Base-by-base conservation (phyloP, 768 basidiomycete genomes). In the Lactarius evosmus region DNA sequence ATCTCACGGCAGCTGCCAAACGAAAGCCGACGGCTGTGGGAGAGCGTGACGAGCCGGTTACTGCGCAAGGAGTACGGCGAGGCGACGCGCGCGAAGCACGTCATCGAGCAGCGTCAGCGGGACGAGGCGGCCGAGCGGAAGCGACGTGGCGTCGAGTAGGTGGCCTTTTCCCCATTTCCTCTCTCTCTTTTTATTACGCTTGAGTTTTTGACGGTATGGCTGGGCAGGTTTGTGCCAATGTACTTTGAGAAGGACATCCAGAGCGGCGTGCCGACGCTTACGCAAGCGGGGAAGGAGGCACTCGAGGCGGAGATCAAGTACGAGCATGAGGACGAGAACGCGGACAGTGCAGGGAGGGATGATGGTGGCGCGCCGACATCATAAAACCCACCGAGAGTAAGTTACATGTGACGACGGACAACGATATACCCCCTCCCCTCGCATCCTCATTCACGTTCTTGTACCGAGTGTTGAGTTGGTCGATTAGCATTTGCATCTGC, bases 11-110 rank as follows among this genome's bases (percentile, higher is more conserved):
- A 98, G 73, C 80, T 85, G 17, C 81, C 85, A 7, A 77, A 81
- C 60, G 97, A 98, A 78, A 95, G 93, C 66, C 79, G 94, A 63
- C 85, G 83, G 77, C 74, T 98, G 59, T 98, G 97, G 97, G 86
- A 89, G 61, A 82, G 73, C 58, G 91, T 98, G 25, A 96, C 95
- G 56, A 80, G 76, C 51, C 78, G 82, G 63, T 75, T 98, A 61
- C 55, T 91, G 50, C 82, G 77, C 72, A 98, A 97, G 82, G 91
- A 95, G 72, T 99, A 83, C 75, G 81, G 83, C 27, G 93, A 95
- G 46, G 97, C 97, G 58, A 98, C 93, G 62, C 90, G 82, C 79
- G 84, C 89, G 78, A 99, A 99, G 80, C 83, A 94, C 58, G 75
- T 75, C 5, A 96, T 99, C 61, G 97, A 99, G 77, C 96, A 98